These are phyloP conservation scores for Aspergillus puulaauensis DNA, from an alignment of 2,329 filamentous ascomycete species.

Conservation along the genomic window DNA sequence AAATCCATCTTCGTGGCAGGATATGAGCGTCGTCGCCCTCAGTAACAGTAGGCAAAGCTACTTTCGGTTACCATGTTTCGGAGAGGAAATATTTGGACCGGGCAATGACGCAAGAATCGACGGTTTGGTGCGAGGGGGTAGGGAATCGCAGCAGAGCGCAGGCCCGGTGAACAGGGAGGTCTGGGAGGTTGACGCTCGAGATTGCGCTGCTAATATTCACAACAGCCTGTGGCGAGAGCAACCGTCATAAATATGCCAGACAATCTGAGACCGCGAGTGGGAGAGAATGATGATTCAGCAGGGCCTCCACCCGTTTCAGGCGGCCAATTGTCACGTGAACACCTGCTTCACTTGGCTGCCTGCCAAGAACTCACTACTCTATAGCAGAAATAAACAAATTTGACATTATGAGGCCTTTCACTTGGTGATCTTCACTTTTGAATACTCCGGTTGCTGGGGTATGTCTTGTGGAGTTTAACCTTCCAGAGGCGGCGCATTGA, in stretches of 20 bases:
- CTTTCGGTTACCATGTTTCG: constrained; percentile 25
- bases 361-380: not conserved
- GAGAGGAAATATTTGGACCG: constrained; percentile 2
- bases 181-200: not conserved
- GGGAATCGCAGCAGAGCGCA: not conserved
- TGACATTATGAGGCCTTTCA: no score
- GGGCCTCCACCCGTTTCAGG: not conserved
- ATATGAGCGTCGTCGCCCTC: constrained; percentile 17
- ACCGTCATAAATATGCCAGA: not conserved
- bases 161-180: not conserved
- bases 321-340: not conserved
- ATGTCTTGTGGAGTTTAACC: no score
- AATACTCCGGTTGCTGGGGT: no score
- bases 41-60: constrained; percentile 14
- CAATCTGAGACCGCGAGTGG: not conserved
- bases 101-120: constrained; percentile 2
- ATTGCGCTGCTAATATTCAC: not conserved
- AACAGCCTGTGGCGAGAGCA: not conserved
- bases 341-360: not conserved
- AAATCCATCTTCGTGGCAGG: constrained; percentile 27
- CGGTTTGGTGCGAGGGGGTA: not conserved
- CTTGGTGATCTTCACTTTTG: no score
- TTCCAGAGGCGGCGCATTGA: no score
- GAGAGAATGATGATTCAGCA: constrained; percentile 11
- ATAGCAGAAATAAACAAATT: not conserved